A percentile compares a stretch with the other conserved stretches of the same genome.
Conservation (phyloP, 768 basidiomycete species). For the Hysterangium stoloniferum region DNA sequence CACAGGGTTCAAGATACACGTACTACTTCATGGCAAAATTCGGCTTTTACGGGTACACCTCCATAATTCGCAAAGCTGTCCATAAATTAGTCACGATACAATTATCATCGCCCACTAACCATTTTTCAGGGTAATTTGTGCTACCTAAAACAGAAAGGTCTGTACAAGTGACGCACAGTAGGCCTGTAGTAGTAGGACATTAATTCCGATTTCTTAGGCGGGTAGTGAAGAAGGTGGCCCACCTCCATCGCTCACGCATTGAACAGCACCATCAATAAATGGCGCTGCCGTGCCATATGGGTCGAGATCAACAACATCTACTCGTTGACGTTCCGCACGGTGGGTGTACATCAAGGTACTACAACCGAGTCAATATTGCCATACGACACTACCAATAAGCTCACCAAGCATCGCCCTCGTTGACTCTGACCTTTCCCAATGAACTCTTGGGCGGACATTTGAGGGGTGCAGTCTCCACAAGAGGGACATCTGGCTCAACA, state of each 20-base stretch:
- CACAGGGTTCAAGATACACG: too few relatives aligned
- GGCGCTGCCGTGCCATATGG: conserved; percentile 97
- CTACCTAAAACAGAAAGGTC: conserved; percentile 92
- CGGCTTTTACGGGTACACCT: conserved; percentile 81
- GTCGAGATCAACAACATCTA: conserved; percentile 96
- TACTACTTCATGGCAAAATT: conserved; percentile 92
- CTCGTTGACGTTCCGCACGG: conserved; percentile 60
- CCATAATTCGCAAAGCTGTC: conserved; percentile 91
- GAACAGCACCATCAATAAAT: conserved; percentile 92
- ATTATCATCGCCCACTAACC: conserved; percentile 37
- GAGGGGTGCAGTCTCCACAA: neutral
- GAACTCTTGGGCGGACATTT: conserved; percentile 8
- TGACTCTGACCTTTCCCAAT: conserved; percentile 62
- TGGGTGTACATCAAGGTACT: conserved; percentile 90
- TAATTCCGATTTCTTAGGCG: neutral
- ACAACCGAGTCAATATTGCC: neutral
- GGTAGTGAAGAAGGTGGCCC: conserved; percentile 3
- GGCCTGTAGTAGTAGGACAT: conserved; percentile 39
- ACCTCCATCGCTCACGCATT: conserved; percentile 85
- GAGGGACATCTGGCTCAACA: conserved; percentile 18
- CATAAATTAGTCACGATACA: neutral
- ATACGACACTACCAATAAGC: conserved; percentile 11
- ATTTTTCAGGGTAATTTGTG: conserved; percentile 94
- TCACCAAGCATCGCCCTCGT: conserved; percentile 93
- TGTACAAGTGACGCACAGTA: conserved; percentile 94